These are phyloP conservation scores for Plasmopara halstedii DNA, from an alignment of 352 stramenopile species.

Conservation along the genomic window DNA sequence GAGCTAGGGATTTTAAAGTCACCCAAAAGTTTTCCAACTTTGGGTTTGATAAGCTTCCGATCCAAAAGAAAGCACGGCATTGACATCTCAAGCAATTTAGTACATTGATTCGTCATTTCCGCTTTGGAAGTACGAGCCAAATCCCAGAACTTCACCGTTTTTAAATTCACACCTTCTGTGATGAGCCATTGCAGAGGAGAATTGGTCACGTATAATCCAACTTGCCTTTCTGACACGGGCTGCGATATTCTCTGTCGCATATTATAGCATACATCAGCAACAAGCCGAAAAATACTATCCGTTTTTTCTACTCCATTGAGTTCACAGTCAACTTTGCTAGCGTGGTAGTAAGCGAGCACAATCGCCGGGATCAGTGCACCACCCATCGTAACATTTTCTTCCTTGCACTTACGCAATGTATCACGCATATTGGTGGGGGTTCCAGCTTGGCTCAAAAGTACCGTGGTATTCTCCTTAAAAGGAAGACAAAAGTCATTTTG, in stretches of 20 bases:
- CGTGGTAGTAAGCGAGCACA: slow-evolving; percentile 43
- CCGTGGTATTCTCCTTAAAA: slow-evolving; percentile 34
- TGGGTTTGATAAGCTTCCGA: slow-evolving; percentile 22
- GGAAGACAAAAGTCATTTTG: slow-evolving; percentile 38
- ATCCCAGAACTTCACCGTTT: slow-evolving; percentile 45
- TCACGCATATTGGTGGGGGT: slow-evolving; percentile 30
- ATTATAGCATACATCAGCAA: slow-evolving; percentile 42
- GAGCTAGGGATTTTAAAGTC: slow-evolving; percentile 24
- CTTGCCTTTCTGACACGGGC: slow-evolving; percentile 17
- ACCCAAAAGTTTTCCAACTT: slow-evolving; percentile 11
- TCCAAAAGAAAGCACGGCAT: slow-evolving; percentile 30
- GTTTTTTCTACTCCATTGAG: slow-evolving; percentile 10
- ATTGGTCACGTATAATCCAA: slow-evolving; percentile 46
- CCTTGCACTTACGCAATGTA: slow-evolving; percentile 31
- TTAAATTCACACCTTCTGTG: slow-evolving; percentile 37
- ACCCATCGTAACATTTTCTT: slow-evolving; percentile 35
- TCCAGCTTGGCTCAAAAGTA: slow-evolving; percentile 30
- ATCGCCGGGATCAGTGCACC: slow-evolving; percentile 36
- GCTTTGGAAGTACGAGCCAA: slow-evolving; percentile 32
- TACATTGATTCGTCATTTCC: slow-evolving; percentile 10
- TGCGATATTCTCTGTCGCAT: slow-evolving; percentile 29
- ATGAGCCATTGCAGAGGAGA: slow-evolving; percentile 34
- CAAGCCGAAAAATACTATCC: slow-evolving; percentile 26
- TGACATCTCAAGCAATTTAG: slow-evolving; percentile 43
- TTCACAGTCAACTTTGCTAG: slow-evolving; percentile 28